Conservation (phyloP, 768 basidiomycete genomes). For the Guyanaporus albipodus region DNA sequence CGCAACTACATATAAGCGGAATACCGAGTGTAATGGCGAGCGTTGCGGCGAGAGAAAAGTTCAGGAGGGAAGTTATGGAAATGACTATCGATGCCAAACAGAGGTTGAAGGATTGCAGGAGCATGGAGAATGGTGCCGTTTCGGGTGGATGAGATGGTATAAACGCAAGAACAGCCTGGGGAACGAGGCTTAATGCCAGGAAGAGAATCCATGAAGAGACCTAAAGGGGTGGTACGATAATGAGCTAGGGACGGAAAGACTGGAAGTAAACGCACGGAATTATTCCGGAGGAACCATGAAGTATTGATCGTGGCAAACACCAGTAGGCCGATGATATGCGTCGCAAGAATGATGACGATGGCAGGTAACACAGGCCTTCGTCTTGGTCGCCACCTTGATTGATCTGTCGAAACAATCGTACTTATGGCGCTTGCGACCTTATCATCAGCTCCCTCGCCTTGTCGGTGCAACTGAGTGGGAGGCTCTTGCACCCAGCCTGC, state of each 20-base stretch:
- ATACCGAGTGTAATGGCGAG: slow-evolving; percentile 63
- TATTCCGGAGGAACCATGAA: slow-evolving; percentile 40
- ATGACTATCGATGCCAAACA: slow-evolving; percentile 85
- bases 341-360: slow-evolving; percentile 49
- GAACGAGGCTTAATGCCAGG: slow-evolving; percentile 28
- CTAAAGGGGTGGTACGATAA: slow-evolving; percentile 19
- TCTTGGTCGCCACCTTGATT: slow-evolving; percentile 24
- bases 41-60: slow-evolving; percentile 82
- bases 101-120: slow-evolving; percentile 72
- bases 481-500: slow-evolving; percentile 48
- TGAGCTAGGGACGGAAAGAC: neutral
- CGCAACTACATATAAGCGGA: slow-evolving; percentile 52
- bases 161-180: slow-evolving; percentile 31
- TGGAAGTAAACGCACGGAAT: slow-evolving; percentile 35
- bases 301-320: slow-evolving; percentile 49
- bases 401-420: neutral
- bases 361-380: slow-evolving; percentile 52
- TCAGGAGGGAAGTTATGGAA: slow-evolving; percentile 81
- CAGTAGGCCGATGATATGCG: slow-evolving; percentile 51
- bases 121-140: slow-evolving; percentile 38
- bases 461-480: neutral
- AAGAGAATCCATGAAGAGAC: slow-evolving; percentile 32
- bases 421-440: neutral
- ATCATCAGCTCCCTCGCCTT: slow-evolving; percentile 10
- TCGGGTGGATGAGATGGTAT: slow-evolving; percentile 24